Base-by-base conservation (phyloP, 2,329 filamentous ascomycete genomes). In the Aureobasidium sp. region DNA sequence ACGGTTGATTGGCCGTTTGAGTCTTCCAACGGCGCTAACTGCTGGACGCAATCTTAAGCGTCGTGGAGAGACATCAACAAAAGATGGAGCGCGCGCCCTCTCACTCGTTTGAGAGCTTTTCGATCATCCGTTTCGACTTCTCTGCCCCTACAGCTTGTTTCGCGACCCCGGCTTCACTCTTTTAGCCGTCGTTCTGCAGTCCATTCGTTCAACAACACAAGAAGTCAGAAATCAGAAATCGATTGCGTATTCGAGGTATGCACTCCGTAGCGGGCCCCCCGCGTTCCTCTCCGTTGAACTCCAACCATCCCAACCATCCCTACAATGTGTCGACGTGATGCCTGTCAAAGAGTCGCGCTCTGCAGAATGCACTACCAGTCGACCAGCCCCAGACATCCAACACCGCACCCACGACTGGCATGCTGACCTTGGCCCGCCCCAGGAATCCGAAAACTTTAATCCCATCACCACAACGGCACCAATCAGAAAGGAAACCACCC, bases 131-230 rank as follows among this genome's bases (percentile, higher is more conserved):
- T 38, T 54, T 51, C 38, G 47, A 60, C 1, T 71, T 74, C 4
- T 72, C 33, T 25, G 33, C 37, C 40, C 53, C 38, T 53, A 40
- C 57, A 43, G 17, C 38, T 40, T 40, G 65, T 63, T 63, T 66
- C 67, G 69, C 69, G 65, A 76, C 76, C 72, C 73, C 79, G 77
- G 81, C 81, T 84, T 83, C 82, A 84, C 79, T 85, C 82, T 75
- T 84, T 85, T 73, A 83, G 81, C 80, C 81, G 79, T 73, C 74
- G 73, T 73, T 55, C 69, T 73, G 74, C 80, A 76, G 65, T 72
- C 69, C 74, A 65, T 69, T 76, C 72, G 65, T 75, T 77, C 49
- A 19, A 37, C 17, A 29, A 42, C 17, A 45, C 2, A 23, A 27
- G 25, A 43, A 29, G 25, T 57, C 42, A 27, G n/a, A n/a, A n/a